phyloP scores from a whole-genome alignment of 1,284 basidiomycete genomes.

The Afroboletus lepidellus region DNA sequence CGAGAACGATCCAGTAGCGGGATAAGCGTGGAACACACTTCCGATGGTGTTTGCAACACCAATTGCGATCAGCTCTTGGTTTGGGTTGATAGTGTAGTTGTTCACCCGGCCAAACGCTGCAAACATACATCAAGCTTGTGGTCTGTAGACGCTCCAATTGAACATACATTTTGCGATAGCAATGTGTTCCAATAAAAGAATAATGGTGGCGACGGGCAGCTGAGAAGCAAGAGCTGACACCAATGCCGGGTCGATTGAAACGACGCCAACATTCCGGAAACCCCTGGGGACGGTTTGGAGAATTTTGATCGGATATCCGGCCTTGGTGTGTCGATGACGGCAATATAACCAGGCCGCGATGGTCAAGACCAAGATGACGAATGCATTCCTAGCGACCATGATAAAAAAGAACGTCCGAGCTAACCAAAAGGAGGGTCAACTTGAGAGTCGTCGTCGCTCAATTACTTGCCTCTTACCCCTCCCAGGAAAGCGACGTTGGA shows the following conservation, averaged over 20 bases:
- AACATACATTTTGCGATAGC: constrained; percentile 84
- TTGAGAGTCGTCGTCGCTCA: background rate
- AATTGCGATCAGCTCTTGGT: constrained; percentile 96
- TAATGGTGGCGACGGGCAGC: constrained; percentile 91
- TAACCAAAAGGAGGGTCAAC: constrained; percentile 25
- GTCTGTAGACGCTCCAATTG: background rate
- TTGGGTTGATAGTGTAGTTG: constrained; percentile 96
- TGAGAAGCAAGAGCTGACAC: constrained; percentile 72
- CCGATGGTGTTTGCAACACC: constrained; percentile 93
- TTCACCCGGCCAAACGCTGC: constrained; percentile 93
- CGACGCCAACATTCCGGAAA: constrained; percentile 75
- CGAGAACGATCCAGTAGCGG: constrained; percentile 97
- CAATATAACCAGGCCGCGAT: constrained; percentile 84
- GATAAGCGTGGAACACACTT: constrained; percentile 88
- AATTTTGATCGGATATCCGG: constrained; percentile 84
- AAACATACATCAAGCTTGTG: constrained; percentile 10
- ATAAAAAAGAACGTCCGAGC: constrained; percentile 89
- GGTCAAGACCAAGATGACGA: constrained; percentile 84
- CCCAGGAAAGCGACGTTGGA: constrained; percentile 68
- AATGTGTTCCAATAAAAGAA: constrained; percentile 95
- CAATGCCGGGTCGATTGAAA: constrained; percentile 62
- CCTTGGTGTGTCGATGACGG: constrained; percentile 54
- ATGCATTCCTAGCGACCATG: constrained; percentile 81
- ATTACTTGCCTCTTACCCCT: constrained; percentile 43
- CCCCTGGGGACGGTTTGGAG: constrained; percentile 82